Conservation (phyloP, 73 alveolate species). For the Tetrahymena malaccensis region DNA sequence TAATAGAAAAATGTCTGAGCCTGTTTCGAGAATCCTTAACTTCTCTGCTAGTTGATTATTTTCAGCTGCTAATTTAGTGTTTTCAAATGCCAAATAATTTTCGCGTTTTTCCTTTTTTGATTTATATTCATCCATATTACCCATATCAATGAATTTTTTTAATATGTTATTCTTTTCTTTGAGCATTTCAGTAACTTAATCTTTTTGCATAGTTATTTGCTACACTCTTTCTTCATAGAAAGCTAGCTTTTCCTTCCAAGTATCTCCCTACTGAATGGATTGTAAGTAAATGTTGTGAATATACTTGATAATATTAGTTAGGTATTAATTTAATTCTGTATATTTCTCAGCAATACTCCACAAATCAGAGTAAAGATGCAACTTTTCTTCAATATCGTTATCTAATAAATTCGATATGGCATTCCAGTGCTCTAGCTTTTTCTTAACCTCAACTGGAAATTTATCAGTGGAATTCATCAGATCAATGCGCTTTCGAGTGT, state of each 20-base stretch:
- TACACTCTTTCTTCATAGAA: not conserved
- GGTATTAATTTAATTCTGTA: not conserved
- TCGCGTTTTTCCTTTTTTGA: slow-evolving; percentile 1
- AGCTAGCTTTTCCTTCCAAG: not conserved
- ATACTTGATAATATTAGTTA: not conserved
- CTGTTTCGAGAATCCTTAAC: slow-evolving; percentile 6
- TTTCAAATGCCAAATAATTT: not conserved
- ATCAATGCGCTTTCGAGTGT: not conserved
- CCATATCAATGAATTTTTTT: not conserved
- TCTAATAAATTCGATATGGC: not conserved
- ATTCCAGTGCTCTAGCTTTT: not conserved
- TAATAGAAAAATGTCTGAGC: not conserved
- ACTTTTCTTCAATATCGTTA: not conserved
- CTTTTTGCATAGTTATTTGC: not conserved
- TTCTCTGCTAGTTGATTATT: not conserved
- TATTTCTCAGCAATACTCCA: not conserved
- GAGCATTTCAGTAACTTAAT: not conserved
- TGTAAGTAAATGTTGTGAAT: not conserved
- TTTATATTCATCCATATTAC: not conserved
- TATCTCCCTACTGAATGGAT: not conserved
- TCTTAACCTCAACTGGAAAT: not conserved
- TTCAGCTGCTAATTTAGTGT: not conserved
- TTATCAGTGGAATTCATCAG: not conserved
- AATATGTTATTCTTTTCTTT: not conserved
- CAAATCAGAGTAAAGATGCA: not conserved